Percentiles rank a stretch among this genome's conserved stretches.
These are phyloP conservation scores for Prunus salicina DNA, from an alignment of 306 rosid genomes.

Conservation along the genomic window DNA sequence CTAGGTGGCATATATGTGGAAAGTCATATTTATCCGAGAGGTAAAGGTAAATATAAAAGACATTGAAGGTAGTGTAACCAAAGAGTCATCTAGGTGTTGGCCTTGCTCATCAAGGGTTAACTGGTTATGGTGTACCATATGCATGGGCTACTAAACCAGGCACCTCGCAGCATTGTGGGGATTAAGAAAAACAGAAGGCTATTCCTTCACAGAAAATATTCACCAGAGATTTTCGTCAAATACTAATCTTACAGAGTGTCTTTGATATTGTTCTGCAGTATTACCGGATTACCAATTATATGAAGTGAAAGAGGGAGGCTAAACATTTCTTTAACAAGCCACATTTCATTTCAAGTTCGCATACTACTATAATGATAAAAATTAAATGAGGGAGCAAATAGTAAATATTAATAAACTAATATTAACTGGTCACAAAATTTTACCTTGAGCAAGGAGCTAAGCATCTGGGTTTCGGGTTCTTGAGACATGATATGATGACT, in stretches of 20 bases:
- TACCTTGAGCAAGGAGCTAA: slow-evolving; percentile 73
- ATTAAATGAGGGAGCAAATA: neutral
- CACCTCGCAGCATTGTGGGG: neutral
- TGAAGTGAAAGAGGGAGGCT: neutral
- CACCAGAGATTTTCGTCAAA: neutral
- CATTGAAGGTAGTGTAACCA: neutral
- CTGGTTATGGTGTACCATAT: neutral
- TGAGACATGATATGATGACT: slow-evolving; percentile 50
- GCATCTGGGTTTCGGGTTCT: slow-evolving; percentile 38
- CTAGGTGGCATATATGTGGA: neutral
- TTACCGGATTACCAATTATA: neutral
- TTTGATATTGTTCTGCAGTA: neutral
- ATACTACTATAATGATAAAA: neutral
- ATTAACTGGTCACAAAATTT: neutral
- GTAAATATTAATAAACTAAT: neutral
- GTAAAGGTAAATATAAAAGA: neutral
- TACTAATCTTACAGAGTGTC: neutral
- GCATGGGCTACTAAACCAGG: slow-evolving; percentile 2
- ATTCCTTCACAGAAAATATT: neutral
- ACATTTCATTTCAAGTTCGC: neutral
- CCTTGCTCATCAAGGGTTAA: neutral
- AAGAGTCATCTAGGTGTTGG: slow-evolving; percentile 1
- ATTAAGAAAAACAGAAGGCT: neutral
- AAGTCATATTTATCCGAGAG: neutral
- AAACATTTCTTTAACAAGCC: neutral